Evolutionary conservation across 2,329 filamentous ascomycete genomes (phyloP).

Genomic region (Dactylellina haptotyla): DNA sequence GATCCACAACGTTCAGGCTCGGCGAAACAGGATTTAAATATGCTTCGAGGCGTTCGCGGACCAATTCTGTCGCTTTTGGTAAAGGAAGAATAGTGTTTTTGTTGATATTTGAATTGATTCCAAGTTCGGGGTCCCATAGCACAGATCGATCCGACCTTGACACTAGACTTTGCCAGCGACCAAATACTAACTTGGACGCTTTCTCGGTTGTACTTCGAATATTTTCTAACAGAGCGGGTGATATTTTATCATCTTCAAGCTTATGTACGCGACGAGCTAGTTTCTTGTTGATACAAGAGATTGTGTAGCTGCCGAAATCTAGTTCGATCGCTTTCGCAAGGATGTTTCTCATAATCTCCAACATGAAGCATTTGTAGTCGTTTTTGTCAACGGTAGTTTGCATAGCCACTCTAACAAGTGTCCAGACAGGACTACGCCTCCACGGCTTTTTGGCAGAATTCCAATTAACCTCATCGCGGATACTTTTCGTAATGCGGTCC

Average conservation of each 20-base stretch:
- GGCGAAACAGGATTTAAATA: not conserved
- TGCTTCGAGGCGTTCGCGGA: conserved; percentile 1
- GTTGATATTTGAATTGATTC: not conserved
- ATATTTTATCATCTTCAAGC: conserved; percentile 62
- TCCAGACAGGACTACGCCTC: conserved; percentile 67
- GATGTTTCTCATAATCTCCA: conserved; percentile 61
- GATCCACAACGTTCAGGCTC: not conserved
- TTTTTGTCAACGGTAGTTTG: conserved; percentile 60
- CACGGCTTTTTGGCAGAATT: conserved; percentile 59
- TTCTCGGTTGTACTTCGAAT: not conserved
- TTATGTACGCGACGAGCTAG: conserved; percentile 63
- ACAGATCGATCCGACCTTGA: conserved; percentile 1
- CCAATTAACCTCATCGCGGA: conserved; percentile 68
- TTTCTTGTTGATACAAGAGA: conserved; percentile 46
- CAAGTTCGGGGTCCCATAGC: not conserved
- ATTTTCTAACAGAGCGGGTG: conserved; percentile 60
- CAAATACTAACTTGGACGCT: not conserved
- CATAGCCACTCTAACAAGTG: conserved; percentile 67
- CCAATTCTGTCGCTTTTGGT: not conserved
- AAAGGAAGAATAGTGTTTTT: conserved; percentile 7
- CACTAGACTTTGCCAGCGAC: not conserved
- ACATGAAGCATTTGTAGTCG: conserved; percentile 58
- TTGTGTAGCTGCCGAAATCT: conserved; percentile 55
- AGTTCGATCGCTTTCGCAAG: conserved; percentile 45
- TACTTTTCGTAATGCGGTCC: conserved; percentile 64